These are phyloP conservation scores for Heterobasidion parviporum DNA, from an alignment of 1,284 basidiomycete species.

Conservation along the genomic window DNA sequence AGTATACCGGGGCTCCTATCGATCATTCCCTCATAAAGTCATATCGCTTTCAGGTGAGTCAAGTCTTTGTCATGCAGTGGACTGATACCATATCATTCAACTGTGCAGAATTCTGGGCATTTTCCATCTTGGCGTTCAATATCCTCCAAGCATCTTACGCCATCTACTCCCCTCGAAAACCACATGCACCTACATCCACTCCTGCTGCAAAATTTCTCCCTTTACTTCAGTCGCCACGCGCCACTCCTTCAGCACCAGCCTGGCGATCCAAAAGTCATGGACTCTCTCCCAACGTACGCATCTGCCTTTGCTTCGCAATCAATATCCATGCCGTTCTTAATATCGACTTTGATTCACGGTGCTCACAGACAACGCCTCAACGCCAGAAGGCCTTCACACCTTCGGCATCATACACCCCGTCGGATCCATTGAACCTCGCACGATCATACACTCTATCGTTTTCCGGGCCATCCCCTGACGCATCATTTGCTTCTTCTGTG, in stretches of 20 bases:
- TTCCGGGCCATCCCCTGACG: conserved; percentile 12
- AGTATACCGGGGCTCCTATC: conserved; percentile 9
- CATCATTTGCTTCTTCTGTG: conserved; percentile 14
- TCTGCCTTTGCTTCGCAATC: neutral
- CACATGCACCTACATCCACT: conserved; percentile 8
- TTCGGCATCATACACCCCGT: neutral
- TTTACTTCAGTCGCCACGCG: neutral
- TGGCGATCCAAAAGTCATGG: conserved; percentile 5
- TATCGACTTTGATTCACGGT: neutral
- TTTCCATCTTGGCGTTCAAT: conserved; percentile 8
- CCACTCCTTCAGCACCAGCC: conserved; percentile 1
- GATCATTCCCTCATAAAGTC: conserved; percentile 7
- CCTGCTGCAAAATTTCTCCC: conserved; percentile 6
- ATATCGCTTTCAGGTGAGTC: conserved; percentile 7
- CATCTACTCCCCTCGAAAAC: conserved; percentile 8
- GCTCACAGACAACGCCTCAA: conserved; percentile 10
- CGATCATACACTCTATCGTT: conserved; percentile 11
- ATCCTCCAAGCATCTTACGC: conserved; percentile 11
- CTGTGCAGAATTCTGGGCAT: conserved; percentile 7
- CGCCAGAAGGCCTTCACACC: conserved; percentile 11
- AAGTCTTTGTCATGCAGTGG: neutral
- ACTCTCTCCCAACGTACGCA: conserved; percentile 11
- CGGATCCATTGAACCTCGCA: conserved; percentile 11
- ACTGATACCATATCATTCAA: neutral
- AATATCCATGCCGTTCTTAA: neutral